Evolutionary conservation across 371 early-diverging fungal genomes (phyloP), one percentile per base, ranked within the genome.

Genomic region (Sporodiniella umbellata): DNA sequence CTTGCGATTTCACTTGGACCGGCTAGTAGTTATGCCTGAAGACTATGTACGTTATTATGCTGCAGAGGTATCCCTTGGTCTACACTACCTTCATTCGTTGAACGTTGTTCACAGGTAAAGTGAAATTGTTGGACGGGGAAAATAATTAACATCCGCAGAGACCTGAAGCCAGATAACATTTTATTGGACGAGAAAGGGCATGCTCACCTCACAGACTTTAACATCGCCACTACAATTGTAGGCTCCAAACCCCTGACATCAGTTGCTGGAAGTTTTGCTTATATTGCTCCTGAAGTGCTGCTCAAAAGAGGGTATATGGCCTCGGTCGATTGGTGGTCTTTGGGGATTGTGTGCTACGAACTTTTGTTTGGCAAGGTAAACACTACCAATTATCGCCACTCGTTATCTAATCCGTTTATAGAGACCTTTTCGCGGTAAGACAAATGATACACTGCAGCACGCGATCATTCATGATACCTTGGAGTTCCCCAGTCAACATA

Each of bases 151-250:
- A 23, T 43, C 12, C 2, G 26, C 62, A 79, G 95, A 42, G 96
- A 96, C 70, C 53, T 93, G 31, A 94, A 94, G 62, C 96, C 96
- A 0, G 96, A 95, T 61, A 95, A 96, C 70, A 84, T 96, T 3
- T 64, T 98, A 19, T 63, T 98, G 49, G 93, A 93, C 52, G 85
- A 81, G 54, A 70, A 79, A 28, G 96, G 95, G 18, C 93, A 94
- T 55, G 88, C 86, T 0, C 90, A 92, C 50, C 60, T 96, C 45
- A 90, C 94, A 0, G 96, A 96, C 67, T 96, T 96, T 60, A 92
- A 92, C 60, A 85, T 91, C 58, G 92, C 92, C 7, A 81, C 83
- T 14, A 80, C 28, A 12, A 42, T 43, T 11, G 42, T 42, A 14
- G 50, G 47, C 17, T 15, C 42, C 42, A 57, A 42, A 48, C 85